phyloP scores from a whole-genome alignment of 2,329 filamentous ascomycete species.

The Didymosphaeria variabile region DNA sequence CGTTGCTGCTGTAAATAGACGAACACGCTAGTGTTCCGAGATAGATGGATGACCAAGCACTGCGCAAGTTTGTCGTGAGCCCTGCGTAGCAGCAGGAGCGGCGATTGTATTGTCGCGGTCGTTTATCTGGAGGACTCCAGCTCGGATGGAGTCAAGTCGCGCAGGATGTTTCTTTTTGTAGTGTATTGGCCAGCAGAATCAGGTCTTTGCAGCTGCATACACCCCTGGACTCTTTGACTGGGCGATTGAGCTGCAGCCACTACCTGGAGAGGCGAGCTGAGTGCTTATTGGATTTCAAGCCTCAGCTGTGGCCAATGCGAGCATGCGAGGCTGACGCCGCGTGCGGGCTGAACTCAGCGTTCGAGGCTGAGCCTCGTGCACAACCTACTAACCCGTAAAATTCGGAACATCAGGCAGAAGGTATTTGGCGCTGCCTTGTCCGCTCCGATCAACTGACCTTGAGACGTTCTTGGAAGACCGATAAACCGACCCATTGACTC shows the following conservation, averaged over 20 bases:
- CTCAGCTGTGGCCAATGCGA: conserved; percentile 6
- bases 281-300: conserved; percentile 3
- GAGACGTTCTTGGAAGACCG: conserved; percentile 33
- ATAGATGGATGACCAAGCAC: conserved; percentile 38
- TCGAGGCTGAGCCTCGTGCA: conserved; percentile 45
- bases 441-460: conserved; percentile 37
- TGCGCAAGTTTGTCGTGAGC: neutral
- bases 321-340: conserved; percentile 5
- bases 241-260: conserved; percentile 13
- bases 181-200: conserved; percentile 19
- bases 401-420: conserved; percentile 49
- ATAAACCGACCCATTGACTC: conserved; percentile 29
- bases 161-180: conserved; percentile 43
- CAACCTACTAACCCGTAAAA: conserved; percentile 40
- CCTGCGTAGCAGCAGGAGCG: conserved; percentile 1
- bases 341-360: conserved; percentile 19
- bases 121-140: conserved; percentile 9
- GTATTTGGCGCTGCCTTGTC: conserved; percentile 41
- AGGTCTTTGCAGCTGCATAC: conserved; percentile 16
- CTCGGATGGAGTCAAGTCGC: neutral
- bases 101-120: conserved; percentile 14
- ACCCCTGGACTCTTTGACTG: conserved; percentile 31
- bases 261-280: conserved; percentile 10
- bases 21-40: conserved; percentile 24
- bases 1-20: conserved; percentile 20